Conservation (phyloP, 139 green algal species). For the Chlamydomonas schloesseri region DNA sequence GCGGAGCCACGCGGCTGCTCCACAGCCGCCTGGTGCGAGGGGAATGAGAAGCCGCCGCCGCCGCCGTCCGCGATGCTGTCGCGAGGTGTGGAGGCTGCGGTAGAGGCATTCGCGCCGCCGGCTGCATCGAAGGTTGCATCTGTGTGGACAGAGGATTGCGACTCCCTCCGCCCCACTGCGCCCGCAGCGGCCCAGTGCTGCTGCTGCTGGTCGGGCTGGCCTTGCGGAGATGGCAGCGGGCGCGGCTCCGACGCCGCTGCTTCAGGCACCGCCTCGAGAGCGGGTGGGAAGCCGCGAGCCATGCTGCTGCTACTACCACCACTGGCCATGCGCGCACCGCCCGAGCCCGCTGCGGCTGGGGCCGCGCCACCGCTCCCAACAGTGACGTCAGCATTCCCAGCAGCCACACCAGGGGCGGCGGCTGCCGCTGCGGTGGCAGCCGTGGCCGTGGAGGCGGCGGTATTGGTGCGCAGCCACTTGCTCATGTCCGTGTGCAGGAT, state of each 20-base stretch:
- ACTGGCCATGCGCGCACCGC: background rate
- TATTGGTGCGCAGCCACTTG: slow-evolving; percentile 10
- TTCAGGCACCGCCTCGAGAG: no score
- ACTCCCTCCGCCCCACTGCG: background rate
- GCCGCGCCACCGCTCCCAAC: background rate
- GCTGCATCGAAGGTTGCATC: slow-evolving; percentile 24
- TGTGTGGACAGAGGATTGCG: background rate
- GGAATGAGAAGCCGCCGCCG: slow-evolving; percentile 6
- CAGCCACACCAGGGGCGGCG: background rate
- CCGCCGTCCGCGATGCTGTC: slow-evolving; percentile 11
- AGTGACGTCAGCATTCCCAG: background rate
- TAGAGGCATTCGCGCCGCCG: background rate
- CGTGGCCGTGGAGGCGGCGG: no score
- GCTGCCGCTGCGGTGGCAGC: background rate
- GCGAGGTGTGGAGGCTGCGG: background rate
- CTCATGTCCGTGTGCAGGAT: slow-evolving; percentile 38
- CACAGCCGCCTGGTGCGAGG: background rate
- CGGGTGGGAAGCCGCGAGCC: no score
- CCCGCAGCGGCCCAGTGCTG: background rate
- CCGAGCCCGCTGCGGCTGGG: no score
- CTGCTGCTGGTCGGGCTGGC: background rate
- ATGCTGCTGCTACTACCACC: no score
- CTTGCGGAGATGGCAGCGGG: no score
- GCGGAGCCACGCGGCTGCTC: background rate
- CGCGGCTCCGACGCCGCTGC: no score